These are phyloP conservation scores for Crepidotus variabilis DNA, from an alignment of 768 basidiomycete genomes.

Conservation along the genomic window DNA sequence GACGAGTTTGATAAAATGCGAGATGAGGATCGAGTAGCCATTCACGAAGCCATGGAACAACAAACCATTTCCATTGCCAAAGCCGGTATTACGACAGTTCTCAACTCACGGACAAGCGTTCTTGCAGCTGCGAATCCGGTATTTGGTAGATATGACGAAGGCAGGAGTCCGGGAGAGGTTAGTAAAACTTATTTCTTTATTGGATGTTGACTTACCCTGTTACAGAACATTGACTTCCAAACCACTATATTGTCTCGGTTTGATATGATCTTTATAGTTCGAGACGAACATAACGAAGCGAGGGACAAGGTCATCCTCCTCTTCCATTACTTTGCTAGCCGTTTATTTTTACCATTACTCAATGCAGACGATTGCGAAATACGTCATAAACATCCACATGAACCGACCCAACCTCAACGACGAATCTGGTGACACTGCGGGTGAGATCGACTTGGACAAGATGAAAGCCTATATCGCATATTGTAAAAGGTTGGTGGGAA, in stretches of 20 bases:
- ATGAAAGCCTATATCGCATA: slow-evolving; percentile 98
- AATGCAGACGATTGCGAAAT: slow-evolving; percentile 84
- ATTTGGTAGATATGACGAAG: slow-evolving; percentile 97
- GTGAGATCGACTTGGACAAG: slow-evolving; percentile 94
- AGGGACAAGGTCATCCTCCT: slow-evolving; percentile 65
- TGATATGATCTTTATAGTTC: slow-evolving; percentile 99
- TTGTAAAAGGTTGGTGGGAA: slow-evolving; percentile 76
- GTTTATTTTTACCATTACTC: slow-evolving; percentile 1
- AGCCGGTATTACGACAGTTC: slow-evolving; percentile 95
- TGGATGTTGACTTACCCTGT: background rate
- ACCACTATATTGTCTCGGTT: slow-evolving; percentile 98
- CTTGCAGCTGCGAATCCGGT: slow-evolving; percentile 98
- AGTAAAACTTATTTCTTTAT: background rate
- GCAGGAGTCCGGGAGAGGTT: slow-evolving; percentile 91
- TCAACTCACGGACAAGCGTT: slow-evolving; percentile 94
- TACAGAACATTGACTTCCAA: slow-evolving; percentile 92
- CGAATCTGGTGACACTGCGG: slow-evolving; percentile 63
- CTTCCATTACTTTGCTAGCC: slow-evolving; percentile 3
- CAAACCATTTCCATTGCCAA: slow-evolving; percentile 99
- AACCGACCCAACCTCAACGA: slow-evolving; percentile 73
- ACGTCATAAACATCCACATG: slow-evolving; percentile 99
- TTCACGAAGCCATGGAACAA: slow-evolving; percentile 99
- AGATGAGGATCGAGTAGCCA: slow-evolving; percentile 97
- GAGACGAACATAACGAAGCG: slow-evolving; percentile 94
- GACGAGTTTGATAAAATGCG: slow-evolving; percentile 99